Base-by-base conservation (phyloP, 257 asterid genomes). In the Scutellaria barbata region DNA sequence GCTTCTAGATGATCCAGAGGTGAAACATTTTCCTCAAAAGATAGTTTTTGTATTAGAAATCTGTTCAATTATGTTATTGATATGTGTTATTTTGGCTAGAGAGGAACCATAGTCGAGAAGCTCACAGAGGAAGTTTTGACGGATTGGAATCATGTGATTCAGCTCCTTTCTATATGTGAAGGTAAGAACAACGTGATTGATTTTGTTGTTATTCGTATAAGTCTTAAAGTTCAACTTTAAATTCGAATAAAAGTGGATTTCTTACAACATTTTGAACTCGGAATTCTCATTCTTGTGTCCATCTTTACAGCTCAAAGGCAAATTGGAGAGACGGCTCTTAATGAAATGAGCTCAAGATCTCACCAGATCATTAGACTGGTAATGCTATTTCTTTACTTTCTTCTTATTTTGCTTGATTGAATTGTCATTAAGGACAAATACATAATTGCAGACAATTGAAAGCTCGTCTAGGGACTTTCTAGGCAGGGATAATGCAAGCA, bases 1-100 rank as follows among this genome's bases (percentile, higher is more conserved):
- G 77, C 93, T 91, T 57, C 83, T 94, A 6, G 99, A 94, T 71
- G 99, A 94, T 74, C 98, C 99, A 1, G 99, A 91, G 97, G 99
- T 91, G 66, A 77, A 52, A 68, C 30, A 18, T 59, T 39, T 79
- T 59, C 18, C 20, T 30, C 5, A 2, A 30, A 30, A 30, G 35
- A 30, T 30, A 30, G 35, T 30, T n/a, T n/a, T n/a, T 30, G 35
- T 30, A 2, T 5, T 3, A 30, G 35, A 30, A 30, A 2, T 22
- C 3, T 30, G 35, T 74, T 30, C 56, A 10, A 41, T 71, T 22
- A 30, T 18, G 78, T 77, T 64, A 79, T 58, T 12, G 1, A 10
- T 30, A 2, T 25, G 14, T 68, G 2, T 51, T 22, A 33, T 16
- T 61, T 63, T 75, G 62, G 59, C 47, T 66, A 94, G 99, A 86